Base-by-base conservation (phyloP, 1,139 yeast genomes). In the Zygoascus sp. region DNA sequence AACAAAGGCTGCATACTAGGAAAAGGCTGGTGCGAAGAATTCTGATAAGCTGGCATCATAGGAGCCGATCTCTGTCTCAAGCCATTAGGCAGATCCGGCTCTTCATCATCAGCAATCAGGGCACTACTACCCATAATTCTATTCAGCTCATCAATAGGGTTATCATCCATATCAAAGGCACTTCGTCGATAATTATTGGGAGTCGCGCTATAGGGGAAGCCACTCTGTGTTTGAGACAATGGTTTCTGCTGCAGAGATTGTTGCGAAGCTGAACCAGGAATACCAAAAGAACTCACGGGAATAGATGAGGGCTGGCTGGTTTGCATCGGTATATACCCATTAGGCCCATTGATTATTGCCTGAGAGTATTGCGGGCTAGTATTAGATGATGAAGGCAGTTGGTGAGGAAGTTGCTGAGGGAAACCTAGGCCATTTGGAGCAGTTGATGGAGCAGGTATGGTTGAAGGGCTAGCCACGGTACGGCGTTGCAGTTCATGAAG, bases 71-170 rank as follows among this genome's bases (percentile, higher is more conserved):
- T 20, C 11, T 35, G 22, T 5, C 25, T 8, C n/a, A 20, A 6
- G 2, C 15, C 21, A 40, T 11, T 44, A 9, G 36, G 38, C 9
- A 47, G 47, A 34, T 48, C 53, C 35, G 44, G 49, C 22, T 54
- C 56, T 13, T 57, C 57, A 39, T 55, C 61, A 40, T 55, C 61
- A 2, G 50, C 57, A 11, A 53, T 40, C 20, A 58, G 46, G 15
- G 56, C 52, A 16, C 54, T 47, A 16, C 57, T 51, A 8, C 60
- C 59, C 52, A 58, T 52, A 22, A 55, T 53, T n/a, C 59, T 51
- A 22, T 53, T 51, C 25, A 54, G 42, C 43, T 55, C 59, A 40
- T 54, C 58, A 16, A 52, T 52, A 10, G 54, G 53, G 27, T 49
- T 51, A 23, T 45, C 49, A 37, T 44, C 47, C 32, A 43, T 46